These are phyloP conservation scores for Sonneratia alba DNA, from an alignment of 345 rosid species.

Conservation along the genomic window DNA sequence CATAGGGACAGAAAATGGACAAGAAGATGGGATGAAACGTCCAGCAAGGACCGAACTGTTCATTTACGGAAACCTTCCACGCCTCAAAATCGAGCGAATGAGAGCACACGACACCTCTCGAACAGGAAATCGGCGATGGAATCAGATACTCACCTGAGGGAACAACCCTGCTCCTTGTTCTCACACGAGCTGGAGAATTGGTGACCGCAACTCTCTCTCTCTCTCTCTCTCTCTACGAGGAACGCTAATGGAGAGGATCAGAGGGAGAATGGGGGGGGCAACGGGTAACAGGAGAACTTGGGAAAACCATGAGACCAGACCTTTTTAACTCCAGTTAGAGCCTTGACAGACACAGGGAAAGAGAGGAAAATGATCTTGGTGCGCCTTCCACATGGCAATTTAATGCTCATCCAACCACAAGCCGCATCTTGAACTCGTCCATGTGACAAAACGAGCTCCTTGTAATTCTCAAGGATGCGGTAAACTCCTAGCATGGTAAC, in stretches of 20 bases:
- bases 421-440: no score
- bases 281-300: not conserved
- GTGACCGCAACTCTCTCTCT: no score
- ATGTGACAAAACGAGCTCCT: no score
- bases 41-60: no score
- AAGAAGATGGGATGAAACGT: not conserved
- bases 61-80: no score
- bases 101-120: not conserved
- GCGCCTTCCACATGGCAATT: not conserved
- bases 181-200: not conserved
- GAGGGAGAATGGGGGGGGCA: not conserved
- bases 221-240: not conserved
- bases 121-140: no score
- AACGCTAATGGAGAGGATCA: no score
- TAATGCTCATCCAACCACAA: no score
- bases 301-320: not conserved
- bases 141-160: no score
- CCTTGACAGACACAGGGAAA: not conserved
- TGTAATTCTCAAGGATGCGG: no score
- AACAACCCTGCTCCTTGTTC: not conserved
- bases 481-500: no score
- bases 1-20: not conserved
- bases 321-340: constrained; percentile 11
- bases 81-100: not conserved
- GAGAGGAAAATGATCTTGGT: not conserved